Conservation (phyloP, 1,284 basidiomycete species). For the Phenoliferia sp. region DNA sequence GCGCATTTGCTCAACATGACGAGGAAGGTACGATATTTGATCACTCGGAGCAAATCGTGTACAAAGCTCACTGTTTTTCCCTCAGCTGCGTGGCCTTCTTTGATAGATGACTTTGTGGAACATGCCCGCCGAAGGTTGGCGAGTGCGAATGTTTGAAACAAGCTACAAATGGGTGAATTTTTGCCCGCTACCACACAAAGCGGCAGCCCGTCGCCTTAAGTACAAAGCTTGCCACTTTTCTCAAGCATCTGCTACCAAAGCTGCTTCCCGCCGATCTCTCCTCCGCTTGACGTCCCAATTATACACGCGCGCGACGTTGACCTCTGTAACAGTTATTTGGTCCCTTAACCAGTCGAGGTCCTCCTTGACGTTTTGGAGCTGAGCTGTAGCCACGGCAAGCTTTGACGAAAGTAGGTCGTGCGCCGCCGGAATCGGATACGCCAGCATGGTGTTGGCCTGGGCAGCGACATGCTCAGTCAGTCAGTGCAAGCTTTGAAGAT, state of each 20-base stretch:
- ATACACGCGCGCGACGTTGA: constrained; percentile 93
- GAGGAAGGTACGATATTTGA: constrained; percentile 62
- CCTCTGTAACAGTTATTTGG: constrained; percentile 96
- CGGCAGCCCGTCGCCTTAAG: no score
- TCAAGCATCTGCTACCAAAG: no score
- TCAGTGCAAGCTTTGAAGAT: no score
- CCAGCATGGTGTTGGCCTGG: constrained; percentile 96
- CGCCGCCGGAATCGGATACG: constrained; percentile 82
- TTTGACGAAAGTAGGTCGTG: constrained; percentile 71
- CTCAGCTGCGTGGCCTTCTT: constrained; percentile 77
- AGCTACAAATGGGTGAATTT: no score
- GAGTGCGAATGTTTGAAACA: no score
- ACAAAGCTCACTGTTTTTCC: neutral
- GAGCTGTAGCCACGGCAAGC: constrained; percentile 66
- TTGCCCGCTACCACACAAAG: no score
- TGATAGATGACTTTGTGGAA: constrained; percentile 82
- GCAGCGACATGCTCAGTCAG: constrained; percentile 10
- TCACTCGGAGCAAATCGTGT: neutral
- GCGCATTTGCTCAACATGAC: constrained; percentile 74
- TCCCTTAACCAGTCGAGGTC: constrained; percentile 92
- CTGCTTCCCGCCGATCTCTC: neutral
- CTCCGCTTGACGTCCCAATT: constrained; percentile 69
- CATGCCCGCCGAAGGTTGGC: constrained; percentile 46
- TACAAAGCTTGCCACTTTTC: no score
- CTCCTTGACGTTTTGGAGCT: constrained; percentile 66